Percentiles rank a stretch among this genome's conserved stretches.
Conservation (phyloP, 1,284 basidiomycete genomes). For the Cutaneotrichosporon spelunceum region DNA sequence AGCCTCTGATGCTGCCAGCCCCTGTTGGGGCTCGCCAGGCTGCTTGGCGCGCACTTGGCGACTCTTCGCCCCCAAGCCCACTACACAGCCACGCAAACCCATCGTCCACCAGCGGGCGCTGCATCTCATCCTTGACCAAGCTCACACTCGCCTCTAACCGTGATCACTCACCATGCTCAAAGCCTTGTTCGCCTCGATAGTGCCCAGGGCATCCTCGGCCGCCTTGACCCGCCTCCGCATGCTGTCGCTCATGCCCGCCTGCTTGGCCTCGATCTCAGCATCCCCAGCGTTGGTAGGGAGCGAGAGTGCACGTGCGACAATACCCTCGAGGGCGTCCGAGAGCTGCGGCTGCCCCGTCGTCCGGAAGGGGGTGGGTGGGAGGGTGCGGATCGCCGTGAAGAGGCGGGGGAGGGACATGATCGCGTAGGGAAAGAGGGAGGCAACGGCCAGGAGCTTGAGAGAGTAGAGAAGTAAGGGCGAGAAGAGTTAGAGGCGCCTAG, state of each 20-base stretch:
- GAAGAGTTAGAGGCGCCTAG: background rate
- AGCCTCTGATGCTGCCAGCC: too few relatives aligned
- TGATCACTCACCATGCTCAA: constrained; percentile 33
- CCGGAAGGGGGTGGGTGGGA: constrained; percentile 42
- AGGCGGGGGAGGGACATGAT: constrained; percentile 20
- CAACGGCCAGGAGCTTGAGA: background rate
- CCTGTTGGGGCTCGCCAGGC: too few relatives aligned
- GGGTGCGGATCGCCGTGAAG: constrained; percentile 31
- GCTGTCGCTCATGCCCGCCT: constrained; percentile 11
- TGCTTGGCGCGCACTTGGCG: too few relatives aligned
- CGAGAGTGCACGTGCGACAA: constrained; percentile 32
- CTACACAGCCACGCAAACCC: too few relatives aligned
- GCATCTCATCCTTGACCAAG: too few relatives aligned
- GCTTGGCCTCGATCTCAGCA: constrained; percentile 16
- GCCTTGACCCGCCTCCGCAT: constrained; percentile 23
- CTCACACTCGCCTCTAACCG: background rate
- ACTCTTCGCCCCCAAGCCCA: too few relatives aligned
- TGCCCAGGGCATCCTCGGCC: constrained; percentile 27
- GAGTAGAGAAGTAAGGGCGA: background rate
- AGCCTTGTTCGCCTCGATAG: constrained; percentile 28
- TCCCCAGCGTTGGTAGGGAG: constrained; percentile 17
- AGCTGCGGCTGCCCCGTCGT: constrained; percentile 39
- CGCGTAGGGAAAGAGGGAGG: too few relatives aligned
- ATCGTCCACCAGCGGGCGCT: too few relatives aligned
- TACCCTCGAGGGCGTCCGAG: constrained; percentile 35